These are phyloP conservation scores for Coriolopsis trogii DNA, from an alignment of 1,284 basidiomycete species.

Conservation along the genomic window DNA sequence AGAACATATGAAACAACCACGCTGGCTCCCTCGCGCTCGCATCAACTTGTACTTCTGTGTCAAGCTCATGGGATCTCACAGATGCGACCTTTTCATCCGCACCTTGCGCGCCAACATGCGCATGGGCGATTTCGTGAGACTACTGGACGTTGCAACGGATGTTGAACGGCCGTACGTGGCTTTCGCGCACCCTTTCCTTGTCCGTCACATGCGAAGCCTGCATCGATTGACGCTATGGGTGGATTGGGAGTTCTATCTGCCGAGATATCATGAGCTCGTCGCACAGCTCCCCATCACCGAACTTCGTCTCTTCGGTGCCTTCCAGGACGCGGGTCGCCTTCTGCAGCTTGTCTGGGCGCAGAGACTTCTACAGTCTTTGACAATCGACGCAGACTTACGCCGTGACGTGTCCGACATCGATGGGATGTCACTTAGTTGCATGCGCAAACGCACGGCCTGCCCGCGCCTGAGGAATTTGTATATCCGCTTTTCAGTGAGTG, in stretches of 20 bases:
- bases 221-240: background rate
- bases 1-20: too few species aligned
- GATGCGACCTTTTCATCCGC: background rate
- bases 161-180: background rate
- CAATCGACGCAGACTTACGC: background rate
- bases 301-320: background rate
- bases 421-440: background rate
- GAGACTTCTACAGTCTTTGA: constrained; percentile 66
- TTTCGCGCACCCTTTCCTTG: background rate
- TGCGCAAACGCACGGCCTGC: background rate
- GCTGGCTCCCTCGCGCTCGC: background rate
- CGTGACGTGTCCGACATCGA: background rate
- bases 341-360: constrained; percentile 87
- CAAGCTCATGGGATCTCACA: background rate
- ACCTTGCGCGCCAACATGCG: background rate
- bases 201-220: too few species aligned
- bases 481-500: background rate
- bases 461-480: background rate
- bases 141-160: background rate
- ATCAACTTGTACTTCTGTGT: background rate
- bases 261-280: too few species aligned
- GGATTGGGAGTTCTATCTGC: too few species aligned
- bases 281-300: too few species aligned
- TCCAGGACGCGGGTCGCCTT: constrained; percentile 27
- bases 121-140: background rate